Percentiles rank a stretch among this genome's conserved stretches.
Evolutionary conservation across 371 early-diverging fungal genomes (phyloP).

Genomic region (Chytridium lagenaria): DNA sequence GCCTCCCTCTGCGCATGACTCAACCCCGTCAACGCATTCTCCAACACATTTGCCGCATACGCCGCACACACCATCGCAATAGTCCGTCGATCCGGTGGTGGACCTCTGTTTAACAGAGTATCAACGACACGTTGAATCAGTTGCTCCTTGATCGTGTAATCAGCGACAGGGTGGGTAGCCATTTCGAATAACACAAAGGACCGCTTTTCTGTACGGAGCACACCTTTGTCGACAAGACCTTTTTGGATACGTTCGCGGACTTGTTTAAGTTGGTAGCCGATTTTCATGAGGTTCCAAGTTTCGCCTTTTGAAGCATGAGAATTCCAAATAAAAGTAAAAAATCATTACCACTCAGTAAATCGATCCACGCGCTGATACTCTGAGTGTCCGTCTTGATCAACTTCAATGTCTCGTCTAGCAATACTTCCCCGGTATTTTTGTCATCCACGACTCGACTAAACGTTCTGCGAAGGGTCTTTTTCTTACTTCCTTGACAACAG

Average conservation of each 20-base stretch:
- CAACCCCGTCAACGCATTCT: slow-evolving; percentile 87
- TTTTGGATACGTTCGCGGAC: slow-evolving; percentile 96
- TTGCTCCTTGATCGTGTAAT: slow-evolving; percentile 83
- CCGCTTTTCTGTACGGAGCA: slow-evolving; percentile 91
- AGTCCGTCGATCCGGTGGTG: slow-evolving; percentile 62
- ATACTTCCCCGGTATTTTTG: slow-evolving; percentile 88
- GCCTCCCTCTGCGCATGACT: slow-evolving; percentile 86
- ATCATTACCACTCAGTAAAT: slow-evolving; percentile 94
- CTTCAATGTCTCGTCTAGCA: slow-evolving; percentile 91
- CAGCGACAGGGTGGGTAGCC: slow-evolving; percentile 85
- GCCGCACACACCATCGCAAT: slow-evolving; percentile 95
- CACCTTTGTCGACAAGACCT: slow-evolving; percentile 97
- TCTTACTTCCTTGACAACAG: slow-evolving; percentile 83
- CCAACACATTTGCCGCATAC: slow-evolving; percentile 94
- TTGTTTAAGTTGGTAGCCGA: slow-evolving; percentile 96
- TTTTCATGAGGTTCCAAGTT: slow-evolving; percentile 96
- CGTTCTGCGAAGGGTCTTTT: slow-evolving; percentile 84
- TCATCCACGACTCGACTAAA: slow-evolving; percentile 81
- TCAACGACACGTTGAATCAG: slow-evolving; percentile 82
- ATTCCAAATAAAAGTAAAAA: slow-evolving; percentile 15
- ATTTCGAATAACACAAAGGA: slow-evolving; percentile 95
- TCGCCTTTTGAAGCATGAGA: slow-evolving; percentile 71
- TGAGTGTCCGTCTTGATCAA: slow-evolving; percentile 73
- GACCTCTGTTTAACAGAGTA: slow-evolving; percentile 62
- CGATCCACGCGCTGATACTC: slow-evolving; percentile 93